These are phyloP conservation scores for Chenopodium quinoa DNA, from an alignment of 148 eudicot species.

Conservation along the genomic window DNA sequence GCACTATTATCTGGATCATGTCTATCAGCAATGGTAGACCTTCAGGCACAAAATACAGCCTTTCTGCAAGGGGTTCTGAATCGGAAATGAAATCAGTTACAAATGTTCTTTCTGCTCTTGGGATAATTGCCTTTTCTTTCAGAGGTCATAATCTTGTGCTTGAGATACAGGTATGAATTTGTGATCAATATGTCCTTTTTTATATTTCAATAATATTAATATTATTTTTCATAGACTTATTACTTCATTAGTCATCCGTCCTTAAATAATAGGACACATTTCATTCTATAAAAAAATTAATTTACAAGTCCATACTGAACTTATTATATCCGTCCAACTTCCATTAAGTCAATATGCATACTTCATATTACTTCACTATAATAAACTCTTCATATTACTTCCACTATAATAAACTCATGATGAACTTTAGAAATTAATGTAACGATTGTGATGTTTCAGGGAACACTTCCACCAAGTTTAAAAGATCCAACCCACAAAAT, in stretches of 20 bases:
- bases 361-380: not conserved
- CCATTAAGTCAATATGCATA: not conserved
- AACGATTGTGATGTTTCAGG: conserved; percentile 34
- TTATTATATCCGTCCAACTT: not conserved
- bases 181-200: no score
- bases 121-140: conserved; percentile 50
- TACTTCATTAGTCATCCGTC: no score
- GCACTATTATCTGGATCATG: conserved; percentile 40
- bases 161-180: conserved; percentile 57
- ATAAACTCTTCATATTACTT: not conserved
- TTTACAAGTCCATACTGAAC: no score
- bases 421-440: not conserved
- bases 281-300: no score
- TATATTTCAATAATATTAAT: no score
- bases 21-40: conserved; percentile 25
- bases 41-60: not conserved
- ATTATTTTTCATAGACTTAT: no score
- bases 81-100: not conserved
- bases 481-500: conserved; percentile 32
- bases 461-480: conserved; percentile 51
- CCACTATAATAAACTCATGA: not conserved
- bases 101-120: conserved; percentile 39
- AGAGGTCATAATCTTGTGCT: conserved; percentile 78
- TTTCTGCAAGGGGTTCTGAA: not conserved
- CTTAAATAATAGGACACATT: no score